Evolutionary conservation across 129 eudicot genomes (phyloP).

Genomic region (Flaveria bidentis): DNA sequence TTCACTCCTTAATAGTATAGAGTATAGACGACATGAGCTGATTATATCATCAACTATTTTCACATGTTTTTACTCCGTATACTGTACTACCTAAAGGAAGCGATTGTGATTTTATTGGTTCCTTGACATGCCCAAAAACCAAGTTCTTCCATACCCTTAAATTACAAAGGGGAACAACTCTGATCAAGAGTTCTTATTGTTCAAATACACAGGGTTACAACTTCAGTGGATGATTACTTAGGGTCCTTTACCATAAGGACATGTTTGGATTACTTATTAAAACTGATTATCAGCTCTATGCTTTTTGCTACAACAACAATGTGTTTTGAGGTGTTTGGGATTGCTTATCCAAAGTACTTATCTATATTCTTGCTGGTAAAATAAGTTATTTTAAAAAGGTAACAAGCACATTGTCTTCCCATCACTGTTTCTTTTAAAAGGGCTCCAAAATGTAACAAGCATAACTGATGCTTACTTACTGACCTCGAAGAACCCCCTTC

Average conservation of each 20-base stretch:
- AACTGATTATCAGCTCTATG: not conserved
- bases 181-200: slow-evolving; percentile 7
- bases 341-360: slow-evolving; percentile 7
- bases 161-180: not conserved
- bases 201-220: not conserved
- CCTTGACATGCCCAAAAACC: slow-evolving; percentile 1
- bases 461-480: not conserved
- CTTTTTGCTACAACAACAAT: not conserved
- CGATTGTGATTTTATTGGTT: not conserved
- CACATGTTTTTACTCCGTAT: not conserved
- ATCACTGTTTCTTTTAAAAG: slow-evolving; percentile 10
- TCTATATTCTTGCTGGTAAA: not conserved
- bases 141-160: not conserved
- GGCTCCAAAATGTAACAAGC: slow-evolving; percentile 8
- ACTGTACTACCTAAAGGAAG: not conserved
- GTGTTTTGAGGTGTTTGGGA: slow-evolving; percentile 3
- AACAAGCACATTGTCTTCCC: slow-evolving; percentile 14
- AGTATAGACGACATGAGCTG: not conserved
- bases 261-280: not conserved
- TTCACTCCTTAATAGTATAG: slow-evolving; percentile 4
- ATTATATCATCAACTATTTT: not conserved
- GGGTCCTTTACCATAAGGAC: not conserved
- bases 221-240: slow-evolving; percentile 1
- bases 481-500: not conserved
- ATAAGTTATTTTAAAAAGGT: not conserved